A percentile compares a stretch with the other conserved stretches of the same genome.
Evolutionary conservation across 2,329 filamentous ascomycete genomes (phyloP).

Genomic region (Xylariomycetidae sp.): DNA sequence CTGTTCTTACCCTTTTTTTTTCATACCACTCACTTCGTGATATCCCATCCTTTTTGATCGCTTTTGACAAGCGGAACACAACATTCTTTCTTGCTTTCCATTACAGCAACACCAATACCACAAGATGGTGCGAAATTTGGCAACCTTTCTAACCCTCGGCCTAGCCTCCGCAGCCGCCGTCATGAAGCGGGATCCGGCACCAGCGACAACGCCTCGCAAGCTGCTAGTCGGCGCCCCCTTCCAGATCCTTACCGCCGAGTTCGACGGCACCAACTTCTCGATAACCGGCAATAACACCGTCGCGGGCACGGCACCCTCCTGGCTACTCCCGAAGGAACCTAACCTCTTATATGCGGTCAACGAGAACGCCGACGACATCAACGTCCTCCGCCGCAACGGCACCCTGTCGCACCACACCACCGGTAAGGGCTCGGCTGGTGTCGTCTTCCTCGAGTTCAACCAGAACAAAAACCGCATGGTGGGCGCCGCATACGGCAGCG

Average conservation of each 20-base stretch:
- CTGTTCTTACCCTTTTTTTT: too few species aligned
- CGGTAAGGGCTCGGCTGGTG: conserved; percentile 33
- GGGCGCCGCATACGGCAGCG: conserved; percentile 35
- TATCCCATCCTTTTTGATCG: too few species aligned
- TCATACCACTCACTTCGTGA: too few species aligned
- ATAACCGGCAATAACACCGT: conserved; percentile 29
- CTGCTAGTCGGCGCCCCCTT: conserved; percentile 36
- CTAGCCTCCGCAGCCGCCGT: conserved; percentile 18
- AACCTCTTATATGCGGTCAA: conserved; percentile 41
- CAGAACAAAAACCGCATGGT: conserved; percentile 37
- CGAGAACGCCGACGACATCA: conserved; percentile 36
- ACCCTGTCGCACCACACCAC: conserved; percentile 23
- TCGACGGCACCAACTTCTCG: conserved; percentile 34
- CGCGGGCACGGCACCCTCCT: conserved; percentile 33
- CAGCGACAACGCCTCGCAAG: conserved; percentile 14
- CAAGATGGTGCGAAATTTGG: conserved; percentile 15
- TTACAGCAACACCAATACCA: too few species aligned
- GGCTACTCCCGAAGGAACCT: conserved; percentile 34
- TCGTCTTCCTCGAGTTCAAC: conserved; percentile 44
- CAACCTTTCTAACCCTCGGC: conserved; percentile 19
- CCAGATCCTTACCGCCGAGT: conserved; percentile 35
- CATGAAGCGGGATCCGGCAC: conserved; percentile 8
- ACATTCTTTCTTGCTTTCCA: too few species aligned
- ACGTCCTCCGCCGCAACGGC: conserved; percentile 33
- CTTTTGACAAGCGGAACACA: too few species aligned